phyloP scores from a whole-genome alignment of 495 filamentous ascomycete species.

The Penicillium cosmopolitanum region DNA sequence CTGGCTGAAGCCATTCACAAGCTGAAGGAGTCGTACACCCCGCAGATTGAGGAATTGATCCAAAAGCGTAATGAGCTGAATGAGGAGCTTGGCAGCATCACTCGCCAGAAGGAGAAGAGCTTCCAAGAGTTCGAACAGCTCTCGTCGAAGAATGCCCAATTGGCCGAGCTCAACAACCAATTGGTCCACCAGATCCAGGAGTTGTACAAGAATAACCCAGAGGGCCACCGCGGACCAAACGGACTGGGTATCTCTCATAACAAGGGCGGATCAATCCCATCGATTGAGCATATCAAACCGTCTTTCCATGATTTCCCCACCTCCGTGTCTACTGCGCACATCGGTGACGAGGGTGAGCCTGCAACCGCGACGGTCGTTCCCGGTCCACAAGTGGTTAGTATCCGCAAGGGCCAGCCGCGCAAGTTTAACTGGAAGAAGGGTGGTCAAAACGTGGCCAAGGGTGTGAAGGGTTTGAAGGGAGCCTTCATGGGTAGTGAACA shows the following conservation, averaged over 20 bases:
- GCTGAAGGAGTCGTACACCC: slow-evolving; percentile 77
- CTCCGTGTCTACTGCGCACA: slow-evolving; percentile 59
- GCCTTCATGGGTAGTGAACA: slow-evolving; percentile 64
- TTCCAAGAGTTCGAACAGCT: slow-evolving; percentile 95
- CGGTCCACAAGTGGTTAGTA: slow-evolving; percentile 88
- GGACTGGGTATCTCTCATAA: slow-evolving; percentile 82
- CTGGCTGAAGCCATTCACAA: slow-evolving; percentile 86
- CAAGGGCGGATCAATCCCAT: slow-evolving; percentile 73
- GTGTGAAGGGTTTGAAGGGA: slow-evolving; percentile 90
- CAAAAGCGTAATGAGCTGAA: slow-evolving; percentile 78
- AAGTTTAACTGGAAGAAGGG: slow-evolving; percentile 99
- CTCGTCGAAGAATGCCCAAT: slow-evolving; percentile 88
- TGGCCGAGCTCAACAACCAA: slow-evolving; percentile 92
- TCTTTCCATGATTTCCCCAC: slow-evolving; percentile 52
- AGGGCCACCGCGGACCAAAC: slow-evolving; percentile 61
- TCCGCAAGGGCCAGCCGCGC: slow-evolving; percentile 87
- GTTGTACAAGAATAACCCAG: slow-evolving; percentile 79
- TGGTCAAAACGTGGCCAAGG: slow-evolving; percentile 88
- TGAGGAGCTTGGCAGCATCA: slow-evolving; percentile 79
- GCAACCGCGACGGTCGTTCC: slow-evolving; percentile 69
- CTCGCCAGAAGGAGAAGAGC: slow-evolving; percentile 83
- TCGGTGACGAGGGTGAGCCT: slow-evolving; percentile 68
- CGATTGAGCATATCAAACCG: slow-evolving; percentile 59
- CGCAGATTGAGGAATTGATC: slow-evolving; percentile 81
- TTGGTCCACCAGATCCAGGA: slow-evolving; percentile 92